Evolutionary conservation across 306 rosid genomes (phyloP).

Genomic region (Acacia acuminata): DNA sequence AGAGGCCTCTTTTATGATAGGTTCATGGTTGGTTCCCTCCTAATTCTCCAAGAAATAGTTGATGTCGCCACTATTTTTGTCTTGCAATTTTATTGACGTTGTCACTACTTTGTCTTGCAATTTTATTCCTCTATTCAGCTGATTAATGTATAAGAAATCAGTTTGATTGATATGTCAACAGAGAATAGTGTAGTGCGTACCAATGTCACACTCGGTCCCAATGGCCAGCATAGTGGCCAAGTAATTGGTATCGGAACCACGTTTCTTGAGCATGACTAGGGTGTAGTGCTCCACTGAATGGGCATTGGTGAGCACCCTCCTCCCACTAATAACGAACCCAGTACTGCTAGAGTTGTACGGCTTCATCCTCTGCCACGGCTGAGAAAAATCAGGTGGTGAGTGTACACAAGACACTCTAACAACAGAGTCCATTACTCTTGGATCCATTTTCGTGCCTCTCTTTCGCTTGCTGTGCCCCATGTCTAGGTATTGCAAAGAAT

Average conservation of each 20-base stretch:
- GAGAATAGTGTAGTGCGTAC: conserved; percentile 30
- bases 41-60: background rate
- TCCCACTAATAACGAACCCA: conserved; percentile 82
- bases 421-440: conserved; percentile 86
- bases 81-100: background rate
- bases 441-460: conserved; percentile 63
- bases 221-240: too few relatives aligned
- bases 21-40: background rate
- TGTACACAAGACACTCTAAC: conserved; percentile 93
- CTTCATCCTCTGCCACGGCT: conserved; percentile 98
- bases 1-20: background rate
- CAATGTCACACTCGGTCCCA: too few relatives aligned
- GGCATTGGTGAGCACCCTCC: conserved; percentile 92
- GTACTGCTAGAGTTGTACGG: conserved; percentile 91
- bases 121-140: background rate
- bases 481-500: background rate
- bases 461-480: conserved; percentile 63
- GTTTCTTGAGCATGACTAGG: conserved; percentile 95
- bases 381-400: conserved; percentile 90
- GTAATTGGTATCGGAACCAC: conserved; percentile 94
- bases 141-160: background rate
- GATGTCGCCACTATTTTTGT: background rate
- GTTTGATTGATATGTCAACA: background rate
- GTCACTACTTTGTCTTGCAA: background rate
- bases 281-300: conserved; percentile 94